Conservation (phyloP, 495 filamentous ascomycete genomes). For the Aspergillus sclerotiicarbonarius region DNA sequence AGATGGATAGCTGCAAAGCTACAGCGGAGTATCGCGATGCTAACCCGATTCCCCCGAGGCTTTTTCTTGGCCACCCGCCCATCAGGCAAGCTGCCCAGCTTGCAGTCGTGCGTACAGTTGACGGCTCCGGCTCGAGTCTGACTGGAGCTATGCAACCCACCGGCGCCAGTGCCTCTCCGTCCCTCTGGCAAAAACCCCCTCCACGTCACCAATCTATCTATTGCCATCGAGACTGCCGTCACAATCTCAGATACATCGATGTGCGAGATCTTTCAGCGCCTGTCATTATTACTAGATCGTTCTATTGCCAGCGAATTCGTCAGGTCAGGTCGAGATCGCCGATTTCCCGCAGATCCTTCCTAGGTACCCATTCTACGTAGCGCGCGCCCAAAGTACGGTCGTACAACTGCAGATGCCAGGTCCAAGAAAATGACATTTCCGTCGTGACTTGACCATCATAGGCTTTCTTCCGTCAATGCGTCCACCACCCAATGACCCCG, state of each 20-base stretch:
- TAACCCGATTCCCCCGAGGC: no score
- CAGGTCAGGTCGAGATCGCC: no score
- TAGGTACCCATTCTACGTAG: not conserved
- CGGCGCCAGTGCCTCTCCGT: not conserved
- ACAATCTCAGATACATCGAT: not conserved
- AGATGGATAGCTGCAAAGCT: not conserved
- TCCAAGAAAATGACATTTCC: no score
- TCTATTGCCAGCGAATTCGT: not conserved
- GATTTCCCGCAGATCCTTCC: no score
- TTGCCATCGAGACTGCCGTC: not conserved
- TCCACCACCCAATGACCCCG: not conserved
- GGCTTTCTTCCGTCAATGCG: no score
- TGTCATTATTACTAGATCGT: not conserved
- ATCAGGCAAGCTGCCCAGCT: not conserved
- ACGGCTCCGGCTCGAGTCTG: not conserved
- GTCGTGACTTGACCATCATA: no score
- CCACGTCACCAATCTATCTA: conserved; percentile 1
- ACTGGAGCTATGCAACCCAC: no score
- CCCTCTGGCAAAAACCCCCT: not conserved
- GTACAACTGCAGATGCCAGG: no score
- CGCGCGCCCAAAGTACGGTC: no score
- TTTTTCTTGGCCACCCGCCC: no score
- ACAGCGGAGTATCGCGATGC: no score
- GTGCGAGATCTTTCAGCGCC: no score
- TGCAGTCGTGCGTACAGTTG: not conserved